Evolutionary conservation across 1,284 basidiomycete genomes (phyloP).

Genomic region (Cronartium quercuum): DNA sequence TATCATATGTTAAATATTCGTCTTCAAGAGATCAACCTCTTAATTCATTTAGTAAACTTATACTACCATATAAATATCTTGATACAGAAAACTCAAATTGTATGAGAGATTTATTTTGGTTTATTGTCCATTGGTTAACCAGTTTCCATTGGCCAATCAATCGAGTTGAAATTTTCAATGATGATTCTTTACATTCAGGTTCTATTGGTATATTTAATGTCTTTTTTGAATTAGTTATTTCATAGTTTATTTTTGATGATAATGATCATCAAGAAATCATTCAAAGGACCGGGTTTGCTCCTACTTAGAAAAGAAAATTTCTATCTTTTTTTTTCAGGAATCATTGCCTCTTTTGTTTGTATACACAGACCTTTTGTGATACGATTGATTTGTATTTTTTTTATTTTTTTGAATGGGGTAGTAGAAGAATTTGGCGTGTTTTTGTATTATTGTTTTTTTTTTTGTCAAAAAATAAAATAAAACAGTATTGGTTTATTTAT

Average conservation of each 20-base stretch:
- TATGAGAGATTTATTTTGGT: not conserved
- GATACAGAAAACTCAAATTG: too few relatives aligned
- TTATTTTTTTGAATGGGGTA: too few relatives aligned
- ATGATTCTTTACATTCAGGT: not conserved
- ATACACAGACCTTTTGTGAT: too few relatives aligned
- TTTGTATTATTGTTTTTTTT: not conserved
- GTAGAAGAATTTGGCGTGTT: not conserved
- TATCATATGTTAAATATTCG: not conserved
- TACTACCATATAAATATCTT: too few relatives aligned
- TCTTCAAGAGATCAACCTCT: not conserved
- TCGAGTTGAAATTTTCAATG: not conserved
- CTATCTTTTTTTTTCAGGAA: too few relatives aligned
- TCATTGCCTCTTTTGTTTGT: too few relatives aligned
- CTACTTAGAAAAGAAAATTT: too few relatives aligned
- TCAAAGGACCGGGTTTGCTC: not conserved
- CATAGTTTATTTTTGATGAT: not conserved
- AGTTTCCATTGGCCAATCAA: not conserved
- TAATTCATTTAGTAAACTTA: too few relatives aligned
- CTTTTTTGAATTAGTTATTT: not conserved
- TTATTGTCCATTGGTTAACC: not conserved
- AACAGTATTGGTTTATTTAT: too few relatives aligned
- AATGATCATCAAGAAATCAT: not conserved
- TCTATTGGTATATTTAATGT: not conserved
- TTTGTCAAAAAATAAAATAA: not conserved
- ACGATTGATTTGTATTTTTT: not conserved